Conservation (phyloP, 2,329 filamentous ascomycete genomes). For the Talaromyces marneffei region DNA sequence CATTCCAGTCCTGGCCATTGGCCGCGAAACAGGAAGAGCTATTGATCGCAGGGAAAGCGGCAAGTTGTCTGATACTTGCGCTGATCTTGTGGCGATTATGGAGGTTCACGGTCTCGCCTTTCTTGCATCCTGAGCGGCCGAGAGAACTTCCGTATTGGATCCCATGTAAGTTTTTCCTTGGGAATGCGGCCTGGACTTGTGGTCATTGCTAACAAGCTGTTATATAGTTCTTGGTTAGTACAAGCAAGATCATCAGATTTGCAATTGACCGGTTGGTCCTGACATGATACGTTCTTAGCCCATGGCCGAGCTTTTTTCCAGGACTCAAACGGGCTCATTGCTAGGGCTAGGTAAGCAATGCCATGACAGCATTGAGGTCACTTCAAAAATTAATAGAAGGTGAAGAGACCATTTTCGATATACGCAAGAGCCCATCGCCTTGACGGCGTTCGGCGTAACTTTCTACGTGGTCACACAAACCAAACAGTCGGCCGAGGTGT, state of each 20-base stretch:
- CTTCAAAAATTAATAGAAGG: not conserved
- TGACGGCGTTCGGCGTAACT: not conserved
- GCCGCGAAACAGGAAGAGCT: too few species aligned
- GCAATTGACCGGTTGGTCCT: not conserved
- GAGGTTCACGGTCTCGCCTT: too few species aligned
- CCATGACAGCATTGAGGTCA: not conserved
- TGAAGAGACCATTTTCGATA: not conserved
- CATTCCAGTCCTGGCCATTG: too few species aligned
- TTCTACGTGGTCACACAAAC: not conserved
- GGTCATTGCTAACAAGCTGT: too few species aligned
- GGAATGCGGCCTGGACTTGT: not conserved
- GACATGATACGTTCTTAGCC: not conserved
- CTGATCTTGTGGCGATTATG: too few species aligned
- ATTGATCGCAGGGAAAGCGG: too few species aligned
- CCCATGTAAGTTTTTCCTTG: not conserved
- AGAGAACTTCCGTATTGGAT: not conserved
- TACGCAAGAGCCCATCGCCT: not conserved
- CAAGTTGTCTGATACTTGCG: too few species aligned
- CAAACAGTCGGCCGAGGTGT: not conserved
- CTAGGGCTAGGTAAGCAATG: not conserved
- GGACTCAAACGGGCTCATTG: constrained; percentile 4
- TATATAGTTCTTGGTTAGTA: too few species aligned
- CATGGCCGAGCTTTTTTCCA: constrained; percentile 3
- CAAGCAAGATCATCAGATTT: too few species aligned
- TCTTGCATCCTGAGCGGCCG: not conserved